Evolutionary conservation across 2,329 filamentous ascomycete genomes (phyloP).

Genomic region (Fusarium poae): DNA sequence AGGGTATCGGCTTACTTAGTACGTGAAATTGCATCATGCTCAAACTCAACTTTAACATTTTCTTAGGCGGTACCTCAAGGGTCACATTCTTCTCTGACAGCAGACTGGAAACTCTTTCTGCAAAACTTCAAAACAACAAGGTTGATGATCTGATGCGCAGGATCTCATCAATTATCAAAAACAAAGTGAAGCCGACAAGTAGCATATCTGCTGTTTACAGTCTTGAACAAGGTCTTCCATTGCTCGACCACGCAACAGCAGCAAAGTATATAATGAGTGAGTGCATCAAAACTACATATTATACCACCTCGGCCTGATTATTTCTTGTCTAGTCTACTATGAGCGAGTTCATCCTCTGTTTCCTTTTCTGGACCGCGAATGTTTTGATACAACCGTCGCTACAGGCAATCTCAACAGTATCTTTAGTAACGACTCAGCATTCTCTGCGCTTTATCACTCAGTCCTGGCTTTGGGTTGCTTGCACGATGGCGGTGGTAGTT

Average conservation of each 20-base stretch:
- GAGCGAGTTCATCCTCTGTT: slow-evolving; percentile 42
- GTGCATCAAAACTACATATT: too few relatives aligned
- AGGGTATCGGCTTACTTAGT: slow-evolving; percentile 45
- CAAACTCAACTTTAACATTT: background rate
- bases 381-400: slow-evolving; percentile 21
- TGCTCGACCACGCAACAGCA: slow-evolving; percentile 3
- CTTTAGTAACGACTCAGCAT: slow-evolving; percentile 16
- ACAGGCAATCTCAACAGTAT: slow-evolving; percentile 2
- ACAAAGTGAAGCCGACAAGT: slow-evolving; percentile 29
- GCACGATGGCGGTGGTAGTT: slow-evolving; percentile 32
- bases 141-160: slow-evolving; percentile 40
- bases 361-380: slow-evolving; percentile 28
- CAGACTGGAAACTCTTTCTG: slow-evolving; percentile 36
- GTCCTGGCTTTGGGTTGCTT: slow-evolving; percentile 41
- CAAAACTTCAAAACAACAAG: slow-evolving; percentile 41
- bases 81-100: slow-evolving; percentile 44
- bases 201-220: slow-evolving; percentile 17
- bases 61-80: slow-evolving; percentile 36
- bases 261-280: slow-evolving; percentile 28
- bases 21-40: background rate
- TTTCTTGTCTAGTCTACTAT: slow-evolving; percentile 31
- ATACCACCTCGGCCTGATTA: too few relatives aligned
- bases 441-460: slow-evolving; percentile 38
- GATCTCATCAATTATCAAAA: slow-evolving; percentile 37
- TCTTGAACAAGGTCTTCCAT: background rate